phyloP scores from a whole-genome alignment of 257 asterid genomes.

The Coffea canephora region DNA sequence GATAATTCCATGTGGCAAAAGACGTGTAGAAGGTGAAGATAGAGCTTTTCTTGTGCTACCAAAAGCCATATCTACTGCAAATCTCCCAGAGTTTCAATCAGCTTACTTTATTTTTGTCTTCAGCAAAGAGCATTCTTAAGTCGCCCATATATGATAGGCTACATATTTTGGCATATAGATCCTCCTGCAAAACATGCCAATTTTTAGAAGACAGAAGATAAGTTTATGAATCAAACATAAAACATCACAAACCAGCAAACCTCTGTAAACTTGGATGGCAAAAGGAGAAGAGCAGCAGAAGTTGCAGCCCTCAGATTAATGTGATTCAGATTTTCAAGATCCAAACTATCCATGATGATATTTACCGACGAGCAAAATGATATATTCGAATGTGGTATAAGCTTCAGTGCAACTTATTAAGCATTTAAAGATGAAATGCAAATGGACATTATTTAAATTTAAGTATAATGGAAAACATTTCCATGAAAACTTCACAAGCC shows the following conservation, averaged over 20 bases:
- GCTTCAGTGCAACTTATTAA: too few relatives aligned
- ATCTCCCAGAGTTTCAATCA: slow-evolving; percentile 16
- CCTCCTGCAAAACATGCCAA: slow-evolving; percentile 54
- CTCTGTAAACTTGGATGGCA: slow-evolving; percentile 83
- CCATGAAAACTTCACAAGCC: too few relatives aligned
- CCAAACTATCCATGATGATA: slow-evolving; percentile 57
- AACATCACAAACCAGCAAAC: slow-evolving; percentile 38
- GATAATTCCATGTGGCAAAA: neutral
- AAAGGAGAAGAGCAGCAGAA: slow-evolving; percentile 81
- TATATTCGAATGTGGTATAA: neutral
- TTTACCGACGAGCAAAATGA: slow-evolving; percentile 49
- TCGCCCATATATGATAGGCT: slow-evolving; percentile 90
- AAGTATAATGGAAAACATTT: neutral
- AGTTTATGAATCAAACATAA: slow-evolving; percentile 5
- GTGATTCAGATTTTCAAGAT: slow-evolving; percentile 55
- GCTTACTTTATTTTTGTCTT: slow-evolving; percentile 82
- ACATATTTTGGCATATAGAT: slow-evolving; percentile 76
- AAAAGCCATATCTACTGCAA: neutral
- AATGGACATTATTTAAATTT: neutral
- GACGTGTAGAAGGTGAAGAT: neutral
- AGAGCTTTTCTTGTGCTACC: neutral
- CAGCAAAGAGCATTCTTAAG: slow-evolving; percentile 86
- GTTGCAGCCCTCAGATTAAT: slow-evolving; percentile 72
- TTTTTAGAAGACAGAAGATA: neutral
- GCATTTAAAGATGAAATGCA: neutral